Evolutionary conservation across 2,329 filamentous ascomycete genomes (phyloP).

Genomic region (Alternaria sp.): DNA sequence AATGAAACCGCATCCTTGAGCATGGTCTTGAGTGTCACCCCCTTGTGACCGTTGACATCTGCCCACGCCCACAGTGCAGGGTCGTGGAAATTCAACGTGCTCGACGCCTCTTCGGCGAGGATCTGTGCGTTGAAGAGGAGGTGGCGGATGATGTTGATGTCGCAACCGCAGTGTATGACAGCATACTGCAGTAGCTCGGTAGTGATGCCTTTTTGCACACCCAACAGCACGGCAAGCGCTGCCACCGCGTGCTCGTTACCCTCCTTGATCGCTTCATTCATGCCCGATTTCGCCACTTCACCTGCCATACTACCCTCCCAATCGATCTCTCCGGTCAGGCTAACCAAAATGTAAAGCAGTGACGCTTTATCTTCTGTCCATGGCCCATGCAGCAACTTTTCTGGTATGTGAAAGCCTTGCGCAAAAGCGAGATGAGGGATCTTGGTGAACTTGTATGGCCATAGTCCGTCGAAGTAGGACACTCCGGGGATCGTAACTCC

Average conservation of each 20-base stretch:
- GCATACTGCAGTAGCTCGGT: constrained; percentile 39
- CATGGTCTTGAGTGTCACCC: constrained; percentile 38
- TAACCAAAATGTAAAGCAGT: constrained; percentile 44
- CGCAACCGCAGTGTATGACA: constrained; percentile 37
- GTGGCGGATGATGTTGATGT: constrained; percentile 38
- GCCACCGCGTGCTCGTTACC: constrained; percentile 41
- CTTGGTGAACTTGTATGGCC: constrained; percentile 39
- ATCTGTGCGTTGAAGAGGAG: constrained; percentile 46
- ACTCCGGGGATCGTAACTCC: constrained; percentile 34
- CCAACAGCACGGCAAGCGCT: constrained; percentile 41
- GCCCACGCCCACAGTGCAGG: constrained; percentile 44
- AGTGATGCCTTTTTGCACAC: constrained; percentile 36
- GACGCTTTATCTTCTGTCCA: constrained; percentile 39
- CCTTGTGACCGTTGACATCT: constrained; percentile 34
- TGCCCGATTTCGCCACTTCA: constrained; percentile 41
- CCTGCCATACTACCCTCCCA: constrained; percentile 43
- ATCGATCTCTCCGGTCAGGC: constrained; percentile 43
- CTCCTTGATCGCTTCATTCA: constrained; percentile 36
- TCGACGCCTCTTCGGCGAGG: constrained; percentile 19
- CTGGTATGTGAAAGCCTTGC: constrained; percentile 38
- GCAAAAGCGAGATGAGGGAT: constrained; percentile 42
- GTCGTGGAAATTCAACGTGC: constrained; percentile 42
- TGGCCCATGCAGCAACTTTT: constrained; percentile 46
- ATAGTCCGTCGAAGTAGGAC: constrained; percentile 34
- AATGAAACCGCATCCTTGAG: constrained; percentile 40